Conservation (phyloP, 2,329 filamentous ascomycete species). For the Colletotrichum sp. region DNA sequence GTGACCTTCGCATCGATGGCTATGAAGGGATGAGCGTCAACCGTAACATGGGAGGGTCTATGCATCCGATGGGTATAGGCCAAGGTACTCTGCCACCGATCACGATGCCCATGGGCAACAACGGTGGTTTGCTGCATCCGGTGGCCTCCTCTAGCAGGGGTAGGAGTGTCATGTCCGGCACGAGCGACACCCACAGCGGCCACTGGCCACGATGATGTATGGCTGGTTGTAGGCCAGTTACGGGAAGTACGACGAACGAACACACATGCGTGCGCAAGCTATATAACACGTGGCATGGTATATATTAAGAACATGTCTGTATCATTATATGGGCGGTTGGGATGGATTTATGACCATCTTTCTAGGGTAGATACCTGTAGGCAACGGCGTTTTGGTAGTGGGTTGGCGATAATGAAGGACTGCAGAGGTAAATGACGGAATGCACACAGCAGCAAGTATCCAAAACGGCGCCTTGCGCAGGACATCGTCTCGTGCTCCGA, state of each 20-base stretch:
- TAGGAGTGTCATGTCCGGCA: background rate
- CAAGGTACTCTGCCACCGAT: conserved; percentile 11
- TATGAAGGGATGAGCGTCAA: conserved; percentile 25
- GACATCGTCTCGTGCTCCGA: background rate
- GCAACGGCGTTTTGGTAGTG: background rate
- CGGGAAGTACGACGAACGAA: background rate
- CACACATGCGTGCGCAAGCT: background rate
- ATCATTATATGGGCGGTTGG: background rate
- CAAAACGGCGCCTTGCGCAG: background rate
- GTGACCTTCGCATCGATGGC: conserved; percentile 47
- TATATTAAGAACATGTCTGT: background rate
- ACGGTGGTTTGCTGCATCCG: conserved; percentile 1
- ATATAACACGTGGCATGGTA: background rate
- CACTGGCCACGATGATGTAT: conserved; percentile 8
- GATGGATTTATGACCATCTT: background rate
- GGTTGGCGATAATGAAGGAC: background rate
- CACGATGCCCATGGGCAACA: background rate
- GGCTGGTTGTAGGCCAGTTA: background rate
- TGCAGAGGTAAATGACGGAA: background rate
- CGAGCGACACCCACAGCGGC: conserved; percentile 2
- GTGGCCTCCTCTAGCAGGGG: background rate
- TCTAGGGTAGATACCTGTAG: background rate
- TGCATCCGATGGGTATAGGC: background rate
- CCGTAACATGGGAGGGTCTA: conserved; percentile 18
- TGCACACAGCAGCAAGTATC: background rate